Base-by-base conservation (phyloP, 2,329 filamentous ascomycete genomes). In the Penicillium sp. region DNA sequence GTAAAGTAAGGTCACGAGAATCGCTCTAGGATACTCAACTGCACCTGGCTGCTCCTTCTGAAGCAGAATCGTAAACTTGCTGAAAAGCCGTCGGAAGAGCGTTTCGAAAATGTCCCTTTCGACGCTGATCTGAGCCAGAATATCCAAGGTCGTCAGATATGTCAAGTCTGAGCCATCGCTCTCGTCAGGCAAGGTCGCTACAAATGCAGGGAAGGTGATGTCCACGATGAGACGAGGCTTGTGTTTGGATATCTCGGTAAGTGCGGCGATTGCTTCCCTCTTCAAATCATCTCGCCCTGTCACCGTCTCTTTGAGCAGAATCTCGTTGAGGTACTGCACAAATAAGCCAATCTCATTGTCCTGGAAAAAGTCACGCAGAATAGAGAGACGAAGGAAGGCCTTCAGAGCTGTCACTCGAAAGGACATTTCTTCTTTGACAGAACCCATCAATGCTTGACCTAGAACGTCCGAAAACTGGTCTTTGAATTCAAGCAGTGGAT, bases 41-140 rank as follows among this genome's bases (percentile, higher is more conserved):
- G 76, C 73, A 3, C 75, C 63, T 25, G 55, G 49, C 24, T 67
- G 71, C 28, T 71, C 66, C 53, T 77, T 76, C 48, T 76, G 72
- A 27, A 82, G 71, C 34, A 83, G 72, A 12, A 77, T 65, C 43
- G 78, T 76, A 27, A 85, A 67, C 57, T 83, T 85, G 68, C 80
- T 84, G 62, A 84, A 77, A 27, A 86, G 66, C 28, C 82, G 73
- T 36, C 83, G 70, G 32, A 84, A 74, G 7, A 86, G 69, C 0
- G 81, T 84, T 50, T 83, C 78, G 51, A 85, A 84, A 9, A 85
- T 73, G 34, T 81, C 76, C 51, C 77, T 75, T 59, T 85, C 82
- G 9, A 74, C 72, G 46, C 80, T 82, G 18, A 86, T 76, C 56
- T 83, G 80, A 3, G 83, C 82, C 49, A 86, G 76, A 0, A 75